Evolutionary conservation across 495 filamentous ascomycete genomes (phyloP).

Genomic region (Xylaria castorea): DNA sequence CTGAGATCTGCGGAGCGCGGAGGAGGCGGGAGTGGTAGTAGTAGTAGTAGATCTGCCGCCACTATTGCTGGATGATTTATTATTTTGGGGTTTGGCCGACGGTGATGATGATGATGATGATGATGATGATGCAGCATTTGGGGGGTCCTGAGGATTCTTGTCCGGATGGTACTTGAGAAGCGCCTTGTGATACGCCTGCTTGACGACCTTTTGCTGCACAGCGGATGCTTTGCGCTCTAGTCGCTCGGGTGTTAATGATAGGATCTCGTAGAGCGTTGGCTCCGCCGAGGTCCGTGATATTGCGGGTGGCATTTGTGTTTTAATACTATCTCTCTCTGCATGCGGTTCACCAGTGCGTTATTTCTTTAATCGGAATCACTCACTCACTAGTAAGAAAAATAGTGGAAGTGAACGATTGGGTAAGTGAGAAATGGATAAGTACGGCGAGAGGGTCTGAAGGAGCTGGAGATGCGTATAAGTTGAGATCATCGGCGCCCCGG

Average conservation of each 20-base stretch:
- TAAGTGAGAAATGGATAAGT: not conserved
- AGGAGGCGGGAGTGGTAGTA: slow-evolving; percentile 31
- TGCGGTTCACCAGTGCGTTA: not conserved
- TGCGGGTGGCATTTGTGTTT: slow-evolving; percentile 33
- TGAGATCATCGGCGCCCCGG: slow-evolving; percentile 13
- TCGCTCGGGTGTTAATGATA: slow-evolving; percentile 48
- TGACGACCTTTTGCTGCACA: slow-evolving; percentile 55
- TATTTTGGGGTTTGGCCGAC: slow-evolving; percentile 27
- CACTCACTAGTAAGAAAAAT: not conserved
- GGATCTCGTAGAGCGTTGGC: slow-evolving; percentile 55
- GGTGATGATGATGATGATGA: slow-evolving; percentile 27
- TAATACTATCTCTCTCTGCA: slow-evolving; percentile 4
- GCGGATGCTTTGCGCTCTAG: slow-evolving; percentile 35
- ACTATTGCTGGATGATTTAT: slow-evolving; percentile 3
- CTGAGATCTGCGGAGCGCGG: slow-evolving; percentile 25
- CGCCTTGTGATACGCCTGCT: slow-evolving; percentile 78
- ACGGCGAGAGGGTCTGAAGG: not conserved
- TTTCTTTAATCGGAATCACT: not conserved
- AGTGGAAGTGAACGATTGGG: not conserved
- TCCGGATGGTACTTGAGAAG: slow-evolving; percentile 84
- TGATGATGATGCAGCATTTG: slow-evolving; percentile 25
- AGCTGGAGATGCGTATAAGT: slow-evolving; percentile 28
- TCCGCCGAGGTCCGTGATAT: slow-evolving; percentile 41
- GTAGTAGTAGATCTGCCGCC: slow-evolving; percentile 25
- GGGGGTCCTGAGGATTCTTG: slow-evolving; percentile 54